Conservation (phyloP, 2,329 filamentous ascomycete species). For the Monosporascus sp. region DNA sequence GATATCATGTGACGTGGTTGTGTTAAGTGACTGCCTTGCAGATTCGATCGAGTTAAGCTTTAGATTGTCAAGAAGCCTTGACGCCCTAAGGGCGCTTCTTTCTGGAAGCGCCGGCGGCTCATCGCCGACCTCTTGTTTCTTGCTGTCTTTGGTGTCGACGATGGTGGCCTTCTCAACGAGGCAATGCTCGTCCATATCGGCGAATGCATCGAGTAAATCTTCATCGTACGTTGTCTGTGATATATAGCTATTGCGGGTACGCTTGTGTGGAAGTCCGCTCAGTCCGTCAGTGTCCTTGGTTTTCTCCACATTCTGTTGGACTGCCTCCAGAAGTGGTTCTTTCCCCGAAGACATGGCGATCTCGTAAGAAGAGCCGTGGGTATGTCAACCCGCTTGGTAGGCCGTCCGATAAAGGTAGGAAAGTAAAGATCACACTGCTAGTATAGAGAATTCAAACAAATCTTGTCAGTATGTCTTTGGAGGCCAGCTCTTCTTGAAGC, state of each 20-base stretch:
- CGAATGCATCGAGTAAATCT: conserved; percentile 18
- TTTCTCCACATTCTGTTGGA: not conserved
- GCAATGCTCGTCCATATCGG: conserved; percentile 22
- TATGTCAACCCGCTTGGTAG: not conserved
- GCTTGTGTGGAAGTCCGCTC: conserved; percentile 7
- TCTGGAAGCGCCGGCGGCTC: conserved; percentile 42
- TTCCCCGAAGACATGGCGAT: not conserved
- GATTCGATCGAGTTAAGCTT: conserved; percentile 29
- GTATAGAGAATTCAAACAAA: not conserved
- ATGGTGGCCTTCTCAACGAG: conserved; percentile 22
- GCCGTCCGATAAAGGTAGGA: not conserved
- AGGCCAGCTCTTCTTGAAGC: not conserved
- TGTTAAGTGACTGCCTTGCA: conserved; percentile 24
- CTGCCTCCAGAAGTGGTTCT: not conserved
- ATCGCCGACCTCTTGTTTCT: conserved; percentile 17
- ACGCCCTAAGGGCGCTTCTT: conserved; percentile 45
- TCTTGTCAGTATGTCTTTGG: not conserved
- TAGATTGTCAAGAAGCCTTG: conserved; percentile 38
- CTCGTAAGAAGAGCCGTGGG: not conserved
- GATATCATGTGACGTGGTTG: conserved; percentile 47
- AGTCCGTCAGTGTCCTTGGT: too few relatives aligned
- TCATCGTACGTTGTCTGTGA: conserved; percentile 15
- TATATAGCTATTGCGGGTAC: conserved; percentile 14
- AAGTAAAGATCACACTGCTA: not conserved
- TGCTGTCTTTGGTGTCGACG: conserved; percentile 20